Percentiles rank a stretch among this genome's conserved stretches.
These are phyloP conservation scores for Cucurbitaria berberidis DNA, from an alignment of 2,329 filamentous ascomycete genomes.

Conservation along the genomic window DNA sequence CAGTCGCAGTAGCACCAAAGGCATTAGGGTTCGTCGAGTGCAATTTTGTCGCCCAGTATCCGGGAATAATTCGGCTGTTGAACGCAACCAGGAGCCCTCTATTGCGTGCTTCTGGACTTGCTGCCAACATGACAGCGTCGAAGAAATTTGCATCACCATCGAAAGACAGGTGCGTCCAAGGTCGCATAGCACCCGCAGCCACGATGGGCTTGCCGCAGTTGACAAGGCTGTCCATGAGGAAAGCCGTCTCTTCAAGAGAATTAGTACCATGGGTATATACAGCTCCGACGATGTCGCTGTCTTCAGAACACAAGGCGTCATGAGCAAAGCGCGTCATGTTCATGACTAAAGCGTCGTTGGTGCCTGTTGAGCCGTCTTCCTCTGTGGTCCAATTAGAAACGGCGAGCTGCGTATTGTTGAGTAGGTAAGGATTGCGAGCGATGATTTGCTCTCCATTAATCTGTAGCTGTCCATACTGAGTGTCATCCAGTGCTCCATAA, in stretches of 20 bases:
- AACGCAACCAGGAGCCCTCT: slow-evolving; percentile 38
- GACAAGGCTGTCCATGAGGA: slow-evolving; percentile 33
- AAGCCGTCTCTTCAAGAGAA: slow-evolving; percentile 38
- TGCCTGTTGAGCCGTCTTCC: slow-evolving; percentile 29
- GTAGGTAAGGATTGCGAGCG: slow-evolving; percentile 32
- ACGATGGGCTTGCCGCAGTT: slow-evolving; percentile 40
- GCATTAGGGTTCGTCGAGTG: slow-evolving; percentile 36
- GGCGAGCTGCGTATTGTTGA: slow-evolving; percentile 38
- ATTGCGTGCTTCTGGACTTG: slow-evolving; percentile 24
- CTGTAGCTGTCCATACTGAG: slow-evolving; percentile 35
- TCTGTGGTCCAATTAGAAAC: slow-evolving; percentile 35
- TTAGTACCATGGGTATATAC: slow-evolving; percentile 40
- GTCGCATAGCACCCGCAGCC: slow-evolving; percentile 33
- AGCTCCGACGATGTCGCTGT: slow-evolving; percentile 38
- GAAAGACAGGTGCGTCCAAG: slow-evolving; percentile 31
- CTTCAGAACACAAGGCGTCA: slow-evolving; percentile 33
- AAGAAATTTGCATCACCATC: slow-evolving; percentile 41
- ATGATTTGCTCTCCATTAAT: slow-evolving; percentile 36
- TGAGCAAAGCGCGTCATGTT: slow-evolving; percentile 40
- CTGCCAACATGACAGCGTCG: slow-evolving; percentile 33
- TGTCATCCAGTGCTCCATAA: slow-evolving; percentile 38
- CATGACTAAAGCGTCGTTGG: slow-evolving; percentile 38
- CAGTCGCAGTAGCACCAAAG: slow-evolving; percentile 28
- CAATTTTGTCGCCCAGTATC: slow-evolving; percentile 35
- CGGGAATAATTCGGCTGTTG: slow-evolving; percentile 35